Evolutionary conservation across 2,329 filamentous ascomycete genomes (phyloP), one percentile per base, ranked within the genome.

Genomic region (Kalmusia sp.): DNA sequence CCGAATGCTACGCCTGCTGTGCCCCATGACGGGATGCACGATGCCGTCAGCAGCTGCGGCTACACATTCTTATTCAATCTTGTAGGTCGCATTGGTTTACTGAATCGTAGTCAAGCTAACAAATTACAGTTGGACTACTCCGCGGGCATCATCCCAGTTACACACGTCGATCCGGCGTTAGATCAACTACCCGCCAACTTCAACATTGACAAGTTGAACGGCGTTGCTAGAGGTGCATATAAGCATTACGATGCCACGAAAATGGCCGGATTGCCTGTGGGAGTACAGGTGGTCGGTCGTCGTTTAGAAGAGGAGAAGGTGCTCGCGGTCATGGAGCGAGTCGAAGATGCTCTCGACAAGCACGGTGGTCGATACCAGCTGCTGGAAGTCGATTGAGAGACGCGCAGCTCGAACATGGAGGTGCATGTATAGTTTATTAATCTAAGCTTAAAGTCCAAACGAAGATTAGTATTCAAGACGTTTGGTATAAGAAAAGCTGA

Each of bases 1-100:
- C 92, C 88, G 0, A 96, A 97, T 71, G 92, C 93, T 0, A 96
- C 92, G 0, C 92, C 93, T 1, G 93, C 93, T 0, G 85, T 96
- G 3, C 92, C 92, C 1, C 92, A 96, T 70, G 85, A 87, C 40
- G 92, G 87, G 0, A 97, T 96, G 92, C 85, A 86, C 61, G 87
- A 93, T 64, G 91, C 91, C 2, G 87, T 95, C 38, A 90, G 89
- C 57, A 91, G 88, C 61, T 97, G 93, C 66, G 92, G 92, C 1
- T 97, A 98, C 69, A 97, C 93, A 0, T 96, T 97, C 71, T 76
- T 96, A 51, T 98, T 95, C 79, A 97, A 97, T 65, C 61, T 97
- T 67, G 88, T 90, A 77, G 75, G 85, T 77, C 6, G 6, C 28
- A 48, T 7, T 22, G 5, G 6, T n/a, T n/a, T n/a, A n/a, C n/a